phyloP scores from a whole-genome alignment of 2,329 filamentous ascomycete genomes.

The Epichloe typhina region DNA sequence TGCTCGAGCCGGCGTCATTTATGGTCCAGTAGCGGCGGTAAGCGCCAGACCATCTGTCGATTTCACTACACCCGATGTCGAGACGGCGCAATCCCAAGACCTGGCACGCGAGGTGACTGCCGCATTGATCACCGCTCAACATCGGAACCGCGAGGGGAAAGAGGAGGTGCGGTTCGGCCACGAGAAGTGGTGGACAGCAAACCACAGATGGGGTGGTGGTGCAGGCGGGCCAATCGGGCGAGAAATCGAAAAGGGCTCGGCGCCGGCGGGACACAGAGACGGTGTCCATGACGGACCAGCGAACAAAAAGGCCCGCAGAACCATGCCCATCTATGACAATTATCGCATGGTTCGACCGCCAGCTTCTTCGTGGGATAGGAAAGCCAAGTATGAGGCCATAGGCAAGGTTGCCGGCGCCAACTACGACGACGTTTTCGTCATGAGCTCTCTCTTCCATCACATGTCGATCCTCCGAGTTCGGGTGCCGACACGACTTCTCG shows the following conservation, averaged over 20 bases:
- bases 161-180: slow-evolving; percentile 43
- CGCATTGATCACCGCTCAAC: slow-evolving; percentile 49
- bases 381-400: slow-evolving; percentile 43
- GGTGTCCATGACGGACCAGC: slow-evolving; percentile 13
- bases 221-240: slow-evolving; percentile 48
- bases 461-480: slow-evolving; percentile 43
- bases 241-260: slow-evolving; percentile 38
- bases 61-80: slow-evolving; percentile 31
- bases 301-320: slow-evolving; percentile 41
- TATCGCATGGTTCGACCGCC: slow-evolving; percentile 50
- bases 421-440: slow-evolving; percentile 48
- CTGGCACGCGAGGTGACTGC: slow-evolving; percentile 48
- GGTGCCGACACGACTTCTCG: slow-evolving; percentile 40
- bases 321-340: slow-evolving; percentile 45
- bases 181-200: slow-evolving; percentile 47
- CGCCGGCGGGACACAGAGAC: slow-evolving; percentile 16
- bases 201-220: slow-evolving; percentile 50
- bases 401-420: slow-evolving; percentile 33
- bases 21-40: slow-evolving; percentile 49
- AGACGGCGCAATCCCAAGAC: slow-evolving; percentile 47
- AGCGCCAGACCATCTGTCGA: slow-evolving; percentile 41
- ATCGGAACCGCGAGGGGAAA: slow-evolving; percentile 43
- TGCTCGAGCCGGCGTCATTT: slow-evolving; percentile 44
- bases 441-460: slow-evolving; percentile 50
- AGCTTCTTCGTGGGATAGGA: slow-evolving; percentile 45